Conservation (phyloP, 208 protist species). For the Trichomonas vaginalis region DNA sequence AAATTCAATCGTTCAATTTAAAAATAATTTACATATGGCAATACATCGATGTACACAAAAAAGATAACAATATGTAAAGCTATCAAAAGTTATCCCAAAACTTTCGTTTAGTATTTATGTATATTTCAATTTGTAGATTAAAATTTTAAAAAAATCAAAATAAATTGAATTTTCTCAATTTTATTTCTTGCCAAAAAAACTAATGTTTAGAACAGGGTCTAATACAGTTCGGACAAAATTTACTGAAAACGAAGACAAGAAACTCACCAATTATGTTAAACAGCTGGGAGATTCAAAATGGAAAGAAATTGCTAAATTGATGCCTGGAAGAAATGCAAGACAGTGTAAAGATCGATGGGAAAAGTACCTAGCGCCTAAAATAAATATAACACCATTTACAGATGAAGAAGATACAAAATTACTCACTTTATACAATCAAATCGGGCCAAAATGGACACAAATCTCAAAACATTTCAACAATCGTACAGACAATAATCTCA, state of each 20-base stretch:
- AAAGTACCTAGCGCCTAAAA: neutral
- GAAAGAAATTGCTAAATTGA: neutral
- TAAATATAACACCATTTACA: neutral
- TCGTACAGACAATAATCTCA: neutral
- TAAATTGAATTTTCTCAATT: no score
- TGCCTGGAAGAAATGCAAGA: neutral
- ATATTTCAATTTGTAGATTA: no score
- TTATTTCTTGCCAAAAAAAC: no score
- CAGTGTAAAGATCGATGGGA: neutral
- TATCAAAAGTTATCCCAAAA: no score
- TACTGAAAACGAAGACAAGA: neutral
- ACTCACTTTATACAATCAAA: neutral
- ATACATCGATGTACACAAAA: no score
- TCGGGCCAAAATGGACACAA: neutral
- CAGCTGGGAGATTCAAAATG: neutral
- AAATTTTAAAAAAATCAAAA: no score
- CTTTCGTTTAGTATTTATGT: no score
- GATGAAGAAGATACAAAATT: neutral
- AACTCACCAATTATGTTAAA: neutral
- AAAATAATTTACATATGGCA: no score
- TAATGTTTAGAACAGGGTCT: no score
- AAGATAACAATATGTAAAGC: no score
- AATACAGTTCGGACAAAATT: neutral
- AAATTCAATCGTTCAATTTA: no score
- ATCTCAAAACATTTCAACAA: neutral